phyloP scores from a whole-genome alignment of 2,329 filamentous ascomycete species.

The Pseudogymnoascus sp. region DNA sequence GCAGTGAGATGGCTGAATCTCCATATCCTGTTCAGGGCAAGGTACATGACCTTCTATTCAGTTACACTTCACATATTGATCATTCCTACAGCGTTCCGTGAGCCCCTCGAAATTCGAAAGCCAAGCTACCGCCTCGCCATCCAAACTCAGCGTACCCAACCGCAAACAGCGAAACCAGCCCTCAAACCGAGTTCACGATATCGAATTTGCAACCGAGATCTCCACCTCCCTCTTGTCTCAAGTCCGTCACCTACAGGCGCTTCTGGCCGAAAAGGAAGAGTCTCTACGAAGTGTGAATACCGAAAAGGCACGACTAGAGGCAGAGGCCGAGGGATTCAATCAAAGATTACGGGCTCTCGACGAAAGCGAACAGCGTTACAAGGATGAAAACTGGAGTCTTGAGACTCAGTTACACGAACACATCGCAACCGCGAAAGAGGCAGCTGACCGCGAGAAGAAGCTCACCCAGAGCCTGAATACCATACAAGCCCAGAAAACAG shows the following conservation, averaged over 20 bases:
- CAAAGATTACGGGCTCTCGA: conserved; percentile 76
- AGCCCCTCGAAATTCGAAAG: conserved; percentile 75
- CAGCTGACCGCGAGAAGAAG: conserved; percentile 74
- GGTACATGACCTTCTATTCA: conserved; percentile 26
- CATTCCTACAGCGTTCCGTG: conserved; percentile 49
- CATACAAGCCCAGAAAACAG: conserved; percentile 65
- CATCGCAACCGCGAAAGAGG: conserved; percentile 63
- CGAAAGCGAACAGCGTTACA: conserved; percentile 91
- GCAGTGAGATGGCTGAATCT: conserved; percentile 47
- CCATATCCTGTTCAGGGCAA: conserved; percentile 39
- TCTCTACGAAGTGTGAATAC: conserved; percentile 65
- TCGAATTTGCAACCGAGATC: conserved; percentile 97
- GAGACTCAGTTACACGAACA: conserved; percentile 88
- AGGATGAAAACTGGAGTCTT: conserved; percentile 97
- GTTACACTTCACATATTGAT: conserved; percentile 9
- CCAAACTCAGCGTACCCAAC: conserved; percentile 79
- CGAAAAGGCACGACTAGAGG: conserved; percentile 72
- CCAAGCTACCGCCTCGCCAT: conserved; percentile 76
- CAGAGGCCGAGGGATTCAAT: conserved; percentile 69
- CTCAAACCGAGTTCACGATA: conserved; percentile 81
- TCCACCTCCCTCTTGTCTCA: conserved; percentile 91
- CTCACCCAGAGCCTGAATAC: conserved; percentile 64
- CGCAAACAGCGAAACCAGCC: conserved; percentile 87
- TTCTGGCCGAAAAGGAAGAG: conserved; percentile 83
- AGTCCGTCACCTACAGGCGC: conserved; percentile 77